Conservation (phyloP, 2,329 filamentous ascomycete species). For the Pestalotiopsis sp. region DNA sequence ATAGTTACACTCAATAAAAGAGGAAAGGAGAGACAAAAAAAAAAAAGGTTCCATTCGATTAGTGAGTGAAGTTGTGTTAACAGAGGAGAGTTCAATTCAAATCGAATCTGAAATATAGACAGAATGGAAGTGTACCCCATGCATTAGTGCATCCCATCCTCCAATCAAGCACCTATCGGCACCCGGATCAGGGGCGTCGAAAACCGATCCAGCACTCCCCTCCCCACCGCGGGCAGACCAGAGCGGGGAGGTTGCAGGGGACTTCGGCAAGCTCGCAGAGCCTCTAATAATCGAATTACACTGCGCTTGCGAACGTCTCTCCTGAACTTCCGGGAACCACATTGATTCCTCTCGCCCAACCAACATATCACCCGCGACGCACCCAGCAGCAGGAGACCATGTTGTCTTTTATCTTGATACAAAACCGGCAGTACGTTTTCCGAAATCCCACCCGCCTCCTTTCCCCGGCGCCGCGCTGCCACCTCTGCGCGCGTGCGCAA, state of each 20-base stretch:
- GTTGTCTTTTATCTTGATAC: slow-evolving; percentile 43
- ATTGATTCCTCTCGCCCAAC: background rate
- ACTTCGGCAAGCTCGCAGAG: background rate
- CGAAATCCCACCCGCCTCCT: background rate
- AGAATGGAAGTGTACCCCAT: background rate
- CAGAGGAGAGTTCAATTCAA: background rate
- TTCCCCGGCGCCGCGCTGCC: too few relatives aligned
- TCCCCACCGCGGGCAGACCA: too few relatives aligned
- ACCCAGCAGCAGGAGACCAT: slow-evolving; percentile 23
- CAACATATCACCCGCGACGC: background rate
- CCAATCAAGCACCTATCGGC: background rate
- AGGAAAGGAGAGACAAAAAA: too few relatives aligned
- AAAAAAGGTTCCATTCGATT: too few relatives aligned
- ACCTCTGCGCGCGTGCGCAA: background rate
- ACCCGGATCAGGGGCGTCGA: background rate
- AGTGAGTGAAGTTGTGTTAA: too few relatives aligned
- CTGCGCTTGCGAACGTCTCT: too few relatives aligned
- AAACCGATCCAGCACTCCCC: too few relatives aligned
- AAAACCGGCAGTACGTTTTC: slow-evolving; percentile 39
- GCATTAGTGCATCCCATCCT: background rate
- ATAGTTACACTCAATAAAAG: too few relatives aligned
- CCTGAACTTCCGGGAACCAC: too few relatives aligned
- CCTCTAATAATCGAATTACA: too few relatives aligned
- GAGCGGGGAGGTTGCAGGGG: background rate
- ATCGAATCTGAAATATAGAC: background rate